Evolutionary conservation across 139 green algal genomes (phyloP).

Genomic region (Mesostigma viride): DNA sequence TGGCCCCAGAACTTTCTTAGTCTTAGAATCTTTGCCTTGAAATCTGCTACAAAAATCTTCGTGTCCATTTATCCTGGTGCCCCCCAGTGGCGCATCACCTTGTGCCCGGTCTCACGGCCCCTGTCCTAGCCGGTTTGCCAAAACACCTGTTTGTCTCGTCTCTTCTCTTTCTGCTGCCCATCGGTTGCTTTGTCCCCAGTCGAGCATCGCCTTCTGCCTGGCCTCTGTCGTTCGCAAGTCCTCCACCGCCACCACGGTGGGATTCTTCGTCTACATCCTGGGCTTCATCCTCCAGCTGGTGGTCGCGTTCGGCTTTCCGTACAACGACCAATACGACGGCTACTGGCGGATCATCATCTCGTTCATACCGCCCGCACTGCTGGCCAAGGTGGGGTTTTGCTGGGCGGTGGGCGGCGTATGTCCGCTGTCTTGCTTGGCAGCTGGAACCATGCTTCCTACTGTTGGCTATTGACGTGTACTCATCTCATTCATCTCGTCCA

Average conservation of each 20-base stretch:
- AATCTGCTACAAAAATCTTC: too few relatives aligned
- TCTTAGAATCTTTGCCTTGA: too few relatives aligned
- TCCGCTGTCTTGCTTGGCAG: too few relatives aligned
- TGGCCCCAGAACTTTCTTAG: too few relatives aligned
- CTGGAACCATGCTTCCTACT: too few relatives aligned
- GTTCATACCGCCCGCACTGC: constrained; percentile 62
- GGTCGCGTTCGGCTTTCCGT: constrained; percentile 52
- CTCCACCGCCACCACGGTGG: constrained; percentile 58
- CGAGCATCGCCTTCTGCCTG: constrained; percentile 52
- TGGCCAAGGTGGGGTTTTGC: constrained; percentile 71
- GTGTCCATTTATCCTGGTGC: too few relatives aligned
- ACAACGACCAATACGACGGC: constrained; percentile 20
- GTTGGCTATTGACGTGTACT: too few relatives aligned
- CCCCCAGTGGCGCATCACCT: neutral
- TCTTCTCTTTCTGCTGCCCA: neutral
- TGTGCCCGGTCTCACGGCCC: neutral
- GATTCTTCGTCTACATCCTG: constrained; percentile 84
- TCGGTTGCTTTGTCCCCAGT: constrained; percentile 2
- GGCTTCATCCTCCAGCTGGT: constrained; percentile 56
- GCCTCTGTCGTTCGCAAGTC: constrained; percentile 52
- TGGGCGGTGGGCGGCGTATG: constrained; percentile 33
- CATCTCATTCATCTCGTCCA: too few relatives aligned
- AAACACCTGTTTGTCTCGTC: neutral
- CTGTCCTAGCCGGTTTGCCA: neutral
- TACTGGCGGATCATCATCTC: constrained; percentile 50